These are phyloP conservation scores for Pochonia chlamydosporia DNA, from an alignment of 2,329 filamentous ascomycete genomes.

Conservation along the genomic window DNA sequence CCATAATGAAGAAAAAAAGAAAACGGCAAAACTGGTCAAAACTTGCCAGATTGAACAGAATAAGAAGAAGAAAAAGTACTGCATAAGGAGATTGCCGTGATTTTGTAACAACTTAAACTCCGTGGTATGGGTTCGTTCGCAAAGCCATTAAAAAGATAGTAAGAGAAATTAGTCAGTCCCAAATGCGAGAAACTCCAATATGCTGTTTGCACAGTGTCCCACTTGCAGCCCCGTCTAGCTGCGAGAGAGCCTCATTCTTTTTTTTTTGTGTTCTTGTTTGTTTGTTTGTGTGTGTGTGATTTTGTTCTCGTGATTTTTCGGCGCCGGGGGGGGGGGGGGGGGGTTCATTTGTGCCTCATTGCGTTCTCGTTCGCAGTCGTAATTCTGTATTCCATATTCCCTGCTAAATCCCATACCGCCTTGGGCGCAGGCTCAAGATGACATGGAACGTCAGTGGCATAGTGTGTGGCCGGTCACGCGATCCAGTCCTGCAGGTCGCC, in stretches of 20 bases:
- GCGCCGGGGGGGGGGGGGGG: too few species aligned
- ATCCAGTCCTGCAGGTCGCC: constrained; percentile 34
- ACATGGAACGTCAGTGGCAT: background rate
- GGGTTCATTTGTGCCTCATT: too few species aligned
- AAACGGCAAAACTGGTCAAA: too few species aligned
- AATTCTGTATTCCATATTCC: too few species aligned
- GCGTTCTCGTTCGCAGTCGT: too few species aligned
- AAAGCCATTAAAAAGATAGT: too few species aligned
- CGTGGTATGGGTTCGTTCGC: too few species aligned
- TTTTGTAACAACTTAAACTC: too few species aligned
- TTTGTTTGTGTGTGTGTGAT: background rate
- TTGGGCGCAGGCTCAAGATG: background rate
- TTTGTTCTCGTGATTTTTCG: background rate
- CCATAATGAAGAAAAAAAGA: too few species aligned
- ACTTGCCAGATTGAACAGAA: too few species aligned
- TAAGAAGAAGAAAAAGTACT: too few species aligned
- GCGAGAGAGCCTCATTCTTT: background rate
- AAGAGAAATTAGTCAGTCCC: background rate
- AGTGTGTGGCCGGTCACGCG: constrained; percentile 14
- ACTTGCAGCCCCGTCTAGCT: background rate
- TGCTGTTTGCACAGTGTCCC: background rate
- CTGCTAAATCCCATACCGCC: background rate
- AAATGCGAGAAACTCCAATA: background rate
- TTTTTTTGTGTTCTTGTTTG: background rate
- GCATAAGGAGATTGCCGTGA: too few species aligned